Percentiles rank a stretch among this genome's conserved stretches.
phyloP scores from a whole-genome alignment of 208 protist species.

The Crithidia sp. region DNA sequence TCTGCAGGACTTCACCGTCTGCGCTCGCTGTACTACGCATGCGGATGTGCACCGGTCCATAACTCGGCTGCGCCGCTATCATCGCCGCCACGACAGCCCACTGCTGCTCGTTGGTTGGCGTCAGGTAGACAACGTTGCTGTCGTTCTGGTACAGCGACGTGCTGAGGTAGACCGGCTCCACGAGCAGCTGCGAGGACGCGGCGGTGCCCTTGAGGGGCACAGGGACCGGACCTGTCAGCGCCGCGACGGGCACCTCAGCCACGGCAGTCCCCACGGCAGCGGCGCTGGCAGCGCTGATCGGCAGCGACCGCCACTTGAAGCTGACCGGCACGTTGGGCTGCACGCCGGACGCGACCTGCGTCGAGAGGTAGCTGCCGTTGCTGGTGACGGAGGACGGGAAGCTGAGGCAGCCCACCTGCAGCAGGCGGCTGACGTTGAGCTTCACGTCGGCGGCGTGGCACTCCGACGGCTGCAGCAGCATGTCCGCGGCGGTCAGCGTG shows the following conservation, averaged over 20 bases:
- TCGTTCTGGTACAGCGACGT: constrained; percentile 20
- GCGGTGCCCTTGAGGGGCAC: not conserved
- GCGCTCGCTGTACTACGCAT: not conserved
- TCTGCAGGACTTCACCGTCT: not conserved
- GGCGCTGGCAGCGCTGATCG: not conserved
- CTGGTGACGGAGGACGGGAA: not conserved
- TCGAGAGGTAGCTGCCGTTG: constrained; percentile 8
- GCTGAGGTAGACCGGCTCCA: constrained; percentile 20
- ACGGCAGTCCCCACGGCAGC: not conserved
- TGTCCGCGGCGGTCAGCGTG: constrained; percentile 1
- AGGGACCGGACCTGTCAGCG: constrained; percentile 3
- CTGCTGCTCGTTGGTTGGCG: constrained; percentile 32
- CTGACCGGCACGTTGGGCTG: not conserved
- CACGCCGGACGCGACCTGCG: constrained; percentile 4
- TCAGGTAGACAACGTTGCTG: constrained; percentile 36
- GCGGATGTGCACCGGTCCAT: not conserved
- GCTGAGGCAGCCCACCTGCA: constrained; percentile 14
- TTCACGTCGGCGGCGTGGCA: constrained; percentile 20
- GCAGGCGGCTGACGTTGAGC: constrained; percentile 11
- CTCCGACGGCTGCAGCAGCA: constrained; percentile 21
- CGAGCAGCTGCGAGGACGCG: not conserved
- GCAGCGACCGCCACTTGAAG: constrained; percentile 1
- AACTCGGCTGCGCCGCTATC: not conserved
- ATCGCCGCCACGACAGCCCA: constrained; percentile 25
- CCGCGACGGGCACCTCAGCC: not conserved